These are phyloP conservation scores for Linnemannia elongata DNA, from an alignment of 192 early-diverging fungal species.

Conservation along the genomic window DNA sequence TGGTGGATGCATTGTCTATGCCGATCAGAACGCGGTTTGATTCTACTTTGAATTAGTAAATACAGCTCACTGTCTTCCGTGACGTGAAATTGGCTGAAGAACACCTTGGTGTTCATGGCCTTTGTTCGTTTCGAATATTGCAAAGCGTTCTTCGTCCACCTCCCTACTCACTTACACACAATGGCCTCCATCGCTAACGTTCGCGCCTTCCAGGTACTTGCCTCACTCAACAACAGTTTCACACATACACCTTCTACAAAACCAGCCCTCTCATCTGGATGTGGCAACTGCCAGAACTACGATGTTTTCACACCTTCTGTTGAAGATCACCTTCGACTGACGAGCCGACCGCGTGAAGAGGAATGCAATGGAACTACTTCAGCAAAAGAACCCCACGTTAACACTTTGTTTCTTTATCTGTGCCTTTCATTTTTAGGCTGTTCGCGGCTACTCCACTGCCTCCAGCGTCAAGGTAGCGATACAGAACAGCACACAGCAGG, in stretches of 20 bases:
- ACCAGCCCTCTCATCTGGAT: background rate
- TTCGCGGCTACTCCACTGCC: slow-evolving; percentile 48
- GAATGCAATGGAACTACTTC: background rate
- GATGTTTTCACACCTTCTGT: too few species aligned
- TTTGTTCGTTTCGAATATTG: background rate
- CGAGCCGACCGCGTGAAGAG: too few species aligned
- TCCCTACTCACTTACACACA: background rate
- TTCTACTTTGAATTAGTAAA: too few species aligned
- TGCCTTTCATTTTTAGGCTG: slow-evolving; percentile 20
- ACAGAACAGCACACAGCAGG: background rate
- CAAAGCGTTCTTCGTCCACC: background rate
- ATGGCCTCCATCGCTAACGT: slow-evolving; percentile 32
- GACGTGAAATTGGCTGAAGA: background rate
- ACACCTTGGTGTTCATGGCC: too few species aligned
- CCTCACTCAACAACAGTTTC: background rate
- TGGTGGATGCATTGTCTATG: too few species aligned
- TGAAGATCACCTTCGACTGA: too few species aligned
- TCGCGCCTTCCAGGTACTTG: background rate
- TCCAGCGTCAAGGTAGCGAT: slow-evolving; percentile 38
- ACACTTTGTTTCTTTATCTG: background rate
- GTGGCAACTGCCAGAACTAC: too few species aligned
- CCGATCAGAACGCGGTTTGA: too few species aligned
- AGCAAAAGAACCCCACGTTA: background rate
- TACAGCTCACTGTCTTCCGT: background rate
- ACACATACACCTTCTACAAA: background rate